These are phyloP conservation scores for Teratosphaeria epicoccoides DNA, from an alignment of 2,329 filamentous ascomycete genomes.

Conservation along the genomic window DNA sequence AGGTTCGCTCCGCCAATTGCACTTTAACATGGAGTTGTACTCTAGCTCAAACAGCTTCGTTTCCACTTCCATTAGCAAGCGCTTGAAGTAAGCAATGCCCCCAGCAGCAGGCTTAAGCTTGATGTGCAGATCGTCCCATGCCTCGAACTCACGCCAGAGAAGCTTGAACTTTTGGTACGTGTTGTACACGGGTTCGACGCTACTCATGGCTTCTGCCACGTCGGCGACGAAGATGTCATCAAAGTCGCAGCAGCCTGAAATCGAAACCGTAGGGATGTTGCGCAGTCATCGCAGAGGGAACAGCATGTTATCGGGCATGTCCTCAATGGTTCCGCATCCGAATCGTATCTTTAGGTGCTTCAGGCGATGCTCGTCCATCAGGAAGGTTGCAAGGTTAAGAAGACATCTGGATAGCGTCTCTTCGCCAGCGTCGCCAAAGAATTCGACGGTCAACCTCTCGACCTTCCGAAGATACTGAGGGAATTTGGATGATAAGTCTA, in stretches of 20 bases:
- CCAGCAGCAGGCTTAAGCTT: neutral
- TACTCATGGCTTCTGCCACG: neutral
- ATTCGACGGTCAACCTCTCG: neutral
- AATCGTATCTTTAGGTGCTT: slow-evolving; percentile 4
- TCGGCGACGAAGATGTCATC: no score
- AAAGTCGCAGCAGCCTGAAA: neutral
- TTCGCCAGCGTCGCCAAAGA: neutral
- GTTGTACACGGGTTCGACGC: neutral
- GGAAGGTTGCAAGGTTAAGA: slow-evolving; percentile 6
- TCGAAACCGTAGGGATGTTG: neutral
- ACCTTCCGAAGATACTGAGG: neutral
- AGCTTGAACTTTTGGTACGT: neutral
- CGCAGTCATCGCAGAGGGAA: neutral
- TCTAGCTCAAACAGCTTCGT: no score
- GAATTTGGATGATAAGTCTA: neutral
- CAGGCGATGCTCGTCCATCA: slow-evolving; percentile 8
- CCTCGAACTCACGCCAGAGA: neutral
- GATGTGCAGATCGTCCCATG: neutral
- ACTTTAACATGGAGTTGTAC: neutral
- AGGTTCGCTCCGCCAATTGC: neutral
- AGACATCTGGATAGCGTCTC: slow-evolving; percentile 1
- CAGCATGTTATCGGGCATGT: neutral
- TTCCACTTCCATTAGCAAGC: no score
- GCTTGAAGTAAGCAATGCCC: no score
- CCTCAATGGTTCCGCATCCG: neutral